A percentile compares a stretch with the other conserved stretches of the same genome.
phyloP scores from a whole-genome alignment of 495 filamentous ascomycete genomes.

The Penicillium subrubescens region DNA sequence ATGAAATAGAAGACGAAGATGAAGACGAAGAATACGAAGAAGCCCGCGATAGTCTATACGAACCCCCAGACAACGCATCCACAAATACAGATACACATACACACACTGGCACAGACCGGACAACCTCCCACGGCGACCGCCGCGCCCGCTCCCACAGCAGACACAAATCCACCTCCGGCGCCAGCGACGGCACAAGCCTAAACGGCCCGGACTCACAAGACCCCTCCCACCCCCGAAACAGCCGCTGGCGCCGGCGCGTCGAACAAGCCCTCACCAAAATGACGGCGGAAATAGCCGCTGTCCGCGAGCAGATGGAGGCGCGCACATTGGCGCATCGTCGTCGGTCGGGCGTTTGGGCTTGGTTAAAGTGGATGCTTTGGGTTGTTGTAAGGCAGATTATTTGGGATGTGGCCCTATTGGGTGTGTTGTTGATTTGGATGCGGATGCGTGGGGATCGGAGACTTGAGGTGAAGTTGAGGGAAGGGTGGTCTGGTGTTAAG shows the following conservation, averaged over 20 bases:
- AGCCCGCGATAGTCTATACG: conserved; percentile 40
- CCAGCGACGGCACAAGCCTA: conserved; percentile 10
- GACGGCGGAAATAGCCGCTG: conserved; percentile 90
- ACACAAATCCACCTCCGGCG: conserved; percentile 16
- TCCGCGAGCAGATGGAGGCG: conserved; percentile 86
- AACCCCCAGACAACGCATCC: conserved; percentile 36
- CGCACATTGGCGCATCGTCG: conserved; percentile 41
- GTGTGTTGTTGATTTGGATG: conserved; percentile 76
- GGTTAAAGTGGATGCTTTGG: conserved; percentile 73
- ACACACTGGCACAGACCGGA: conserved; percentile 21
- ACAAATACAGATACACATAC: conserved; percentile 19
- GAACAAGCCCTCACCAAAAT: conserved; percentile 87
- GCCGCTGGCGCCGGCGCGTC: conserved; percentile 77
- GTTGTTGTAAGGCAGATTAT: conserved; percentile 70
- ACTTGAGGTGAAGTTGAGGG: conserved; percentile 73
- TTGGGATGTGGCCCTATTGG: conserved; percentile 69
- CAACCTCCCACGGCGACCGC: conserved; percentile 1
- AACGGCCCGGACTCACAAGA: conserved; percentile 16
- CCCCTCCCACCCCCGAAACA: conserved; percentile 13
- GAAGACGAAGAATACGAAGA: conserved; percentile 52
- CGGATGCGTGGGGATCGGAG: conserved; percentile 72
- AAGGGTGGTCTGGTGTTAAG: conserved; percentile 62
- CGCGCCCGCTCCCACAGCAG: conserved; percentile 12
- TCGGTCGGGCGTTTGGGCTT: conserved; percentile 62
- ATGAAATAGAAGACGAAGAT: conserved; percentile 48